These are phyloP conservation scores for Heritiera littoralis DNA, from an alignment of 345 rosid genomes.

Conservation along the genomic window DNA sequence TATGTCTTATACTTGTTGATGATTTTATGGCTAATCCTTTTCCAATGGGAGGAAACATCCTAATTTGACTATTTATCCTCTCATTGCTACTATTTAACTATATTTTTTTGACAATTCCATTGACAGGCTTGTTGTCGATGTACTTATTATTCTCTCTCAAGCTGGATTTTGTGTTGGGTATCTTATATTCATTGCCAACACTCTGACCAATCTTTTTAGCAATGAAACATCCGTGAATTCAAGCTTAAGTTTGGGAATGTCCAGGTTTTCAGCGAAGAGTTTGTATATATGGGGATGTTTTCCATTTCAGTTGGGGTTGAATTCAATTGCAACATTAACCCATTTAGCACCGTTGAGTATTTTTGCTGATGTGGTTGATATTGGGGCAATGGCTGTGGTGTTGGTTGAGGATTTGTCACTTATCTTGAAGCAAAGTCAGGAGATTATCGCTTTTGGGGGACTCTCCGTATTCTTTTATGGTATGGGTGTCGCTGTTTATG, in stretches of 20 bases:
- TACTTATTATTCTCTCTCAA: constrained; percentile 66
- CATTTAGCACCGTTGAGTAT: constrained; percentile 91
- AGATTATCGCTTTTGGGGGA: constrained; percentile 60
- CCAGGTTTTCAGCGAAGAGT: constrained; percentile 54
- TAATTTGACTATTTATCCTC: background rate
- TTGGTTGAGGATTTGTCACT: constrained; percentile 56
- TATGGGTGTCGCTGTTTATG: constrained; percentile 76
- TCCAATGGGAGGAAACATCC: background rate
- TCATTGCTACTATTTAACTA: background rate
- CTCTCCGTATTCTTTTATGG: constrained; percentile 71
- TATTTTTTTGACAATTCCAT: constrained; percentile 12
- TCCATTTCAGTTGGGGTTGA: constrained; percentile 80
- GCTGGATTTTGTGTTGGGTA: constrained; percentile 88
- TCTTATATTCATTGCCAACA: constrained; percentile 69
- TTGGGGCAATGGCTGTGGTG: constrained; percentile 74
- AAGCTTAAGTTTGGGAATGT: constrained; percentile 32
- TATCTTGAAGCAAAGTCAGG: constrained; percentile 40
- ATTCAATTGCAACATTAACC: constrained; percentile 70
- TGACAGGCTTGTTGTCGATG: constrained; percentile 64
- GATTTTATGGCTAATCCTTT: background rate
- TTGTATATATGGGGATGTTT: constrained; percentile 73
- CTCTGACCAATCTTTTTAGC: constrained; percentile 49
- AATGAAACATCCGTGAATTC: constrained; percentile 28
- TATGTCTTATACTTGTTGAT: background rate
- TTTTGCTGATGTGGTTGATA: constrained; percentile 85